These are phyloP conservation scores for Phialophora verrucosa DNA, from an alignment of 2,329 filamentous ascomycete genomes.

Conservation along the genomic window DNA sequence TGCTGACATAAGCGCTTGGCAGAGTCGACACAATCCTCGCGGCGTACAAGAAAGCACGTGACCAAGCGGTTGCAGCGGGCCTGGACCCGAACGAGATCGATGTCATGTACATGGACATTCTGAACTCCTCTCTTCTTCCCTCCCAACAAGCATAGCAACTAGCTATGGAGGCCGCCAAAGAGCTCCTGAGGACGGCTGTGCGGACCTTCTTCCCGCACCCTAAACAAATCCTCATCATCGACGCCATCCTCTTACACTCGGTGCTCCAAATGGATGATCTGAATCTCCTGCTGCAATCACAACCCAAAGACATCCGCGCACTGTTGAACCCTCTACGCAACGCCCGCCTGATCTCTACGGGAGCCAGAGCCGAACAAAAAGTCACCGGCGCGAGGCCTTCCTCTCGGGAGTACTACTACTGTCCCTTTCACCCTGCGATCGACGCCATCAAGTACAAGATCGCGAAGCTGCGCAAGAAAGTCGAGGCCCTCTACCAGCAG, in stretches of 20 bases:
- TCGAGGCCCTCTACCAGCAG: slow-evolving; percentile 80
- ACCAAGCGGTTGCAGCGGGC: background rate
- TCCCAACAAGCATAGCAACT: slow-evolving; percentile 2
- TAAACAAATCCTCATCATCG: slow-evolving; percentile 79
- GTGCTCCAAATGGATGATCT: slow-evolving; percentile 86
- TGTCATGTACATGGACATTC: background rate
- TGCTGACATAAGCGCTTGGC: background rate
- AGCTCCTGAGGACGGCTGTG: slow-evolving; percentile 82
- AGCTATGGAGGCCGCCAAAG: slow-evolving; percentile 71
- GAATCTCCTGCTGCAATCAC: slow-evolving; percentile 83
- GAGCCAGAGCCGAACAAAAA: slow-evolving; percentile 75
- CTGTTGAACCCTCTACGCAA: slow-evolving; percentile 83
- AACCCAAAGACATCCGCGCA: slow-evolving; percentile 89
- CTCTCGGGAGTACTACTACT: slow-evolving; percentile 93
- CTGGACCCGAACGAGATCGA: slow-evolving; percentile 7
- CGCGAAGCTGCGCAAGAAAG: slow-evolving; percentile 83
- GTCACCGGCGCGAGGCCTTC: slow-evolving; percentile 82
- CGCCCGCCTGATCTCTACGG: slow-evolving; percentile 77
- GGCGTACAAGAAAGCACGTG: slow-evolving; percentile 4
- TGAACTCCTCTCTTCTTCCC: background rate
- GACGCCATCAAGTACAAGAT: slow-evolving; percentile 96
- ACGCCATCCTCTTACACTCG: slow-evolving; percentile 77
- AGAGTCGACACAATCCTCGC: background rate
- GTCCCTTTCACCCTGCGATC: slow-evolving; percentile 91
- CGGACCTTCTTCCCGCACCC: slow-evolving; percentile 81